phyloP scores from a whole-genome alignment of 1,284 basidiomycete genomes.

The Pascua sp. region DNA sequence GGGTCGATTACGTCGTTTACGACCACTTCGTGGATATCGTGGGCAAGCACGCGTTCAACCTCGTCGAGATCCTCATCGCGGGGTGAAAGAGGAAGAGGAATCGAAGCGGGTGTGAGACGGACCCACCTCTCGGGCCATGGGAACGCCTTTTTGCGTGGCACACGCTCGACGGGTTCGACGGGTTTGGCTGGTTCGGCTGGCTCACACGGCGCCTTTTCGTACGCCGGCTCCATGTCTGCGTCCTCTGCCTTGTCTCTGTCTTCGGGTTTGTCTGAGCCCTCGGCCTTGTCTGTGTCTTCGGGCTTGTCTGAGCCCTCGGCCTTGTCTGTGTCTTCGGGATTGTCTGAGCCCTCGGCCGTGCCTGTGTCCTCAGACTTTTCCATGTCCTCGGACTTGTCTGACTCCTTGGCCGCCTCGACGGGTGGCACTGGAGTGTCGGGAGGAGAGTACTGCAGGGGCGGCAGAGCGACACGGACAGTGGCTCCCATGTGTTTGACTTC shows the following conservation, averaged over 20 bases:
- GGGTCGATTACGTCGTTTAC: too few relatives aligned
- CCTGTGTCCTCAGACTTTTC: neutral
- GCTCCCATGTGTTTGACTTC: slow-evolving; percentile 20
- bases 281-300: neutral
- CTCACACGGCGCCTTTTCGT: neutral
- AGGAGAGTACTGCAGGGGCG: slow-evolving; percentile 22
- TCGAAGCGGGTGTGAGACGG: slow-evolving; percentile 2
- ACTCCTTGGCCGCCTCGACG: neutral
- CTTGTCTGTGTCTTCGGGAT: neutral
- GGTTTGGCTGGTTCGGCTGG: neutral
- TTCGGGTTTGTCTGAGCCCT: neutral
- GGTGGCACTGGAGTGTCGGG: slow-evolving; percentile 18
- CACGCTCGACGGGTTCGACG: neutral
- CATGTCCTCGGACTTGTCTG: neutral
- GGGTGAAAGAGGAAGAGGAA: slow-evolving; percentile 15
- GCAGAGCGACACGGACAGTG: slow-evolving; percentile 22
- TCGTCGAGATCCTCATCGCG: slow-evolving; percentile 4
- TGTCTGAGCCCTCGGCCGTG: neutral
- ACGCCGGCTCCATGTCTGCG: neutral
- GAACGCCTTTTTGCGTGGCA: slow-evolving; percentile 11
- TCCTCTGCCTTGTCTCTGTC: neutral
- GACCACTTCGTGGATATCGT: neutral
- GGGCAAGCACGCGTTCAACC: slow-evolving; percentile 2
- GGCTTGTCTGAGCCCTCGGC: neutral
- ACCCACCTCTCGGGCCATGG: slow-evolving; percentile 11